These are phyloP conservation scores for Scheffersomyces coipomensis DNA, from an alignment of 805 yeast genomes.

Conservation along the genomic window DNA sequence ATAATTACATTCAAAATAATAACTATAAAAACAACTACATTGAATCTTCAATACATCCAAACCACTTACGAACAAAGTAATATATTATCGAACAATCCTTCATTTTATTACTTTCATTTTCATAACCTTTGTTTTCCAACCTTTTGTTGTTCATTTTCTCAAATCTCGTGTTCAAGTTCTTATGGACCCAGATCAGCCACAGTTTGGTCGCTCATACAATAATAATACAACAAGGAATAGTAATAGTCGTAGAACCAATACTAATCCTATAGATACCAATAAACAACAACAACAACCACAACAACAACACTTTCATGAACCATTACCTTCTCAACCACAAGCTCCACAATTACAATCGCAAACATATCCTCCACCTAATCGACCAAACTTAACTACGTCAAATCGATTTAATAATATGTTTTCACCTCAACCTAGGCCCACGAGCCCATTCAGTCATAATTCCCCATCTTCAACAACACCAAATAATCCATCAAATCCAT, in stretches of 20 bases:
- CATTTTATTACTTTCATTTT: no score
- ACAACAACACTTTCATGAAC: not conserved
- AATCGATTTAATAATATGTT: slow-evolving; percentile 2
- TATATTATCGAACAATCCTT: no score
- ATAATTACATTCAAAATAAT: no score
- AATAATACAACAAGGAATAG: not conserved
- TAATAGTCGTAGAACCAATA: not conserved
- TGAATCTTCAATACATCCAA: no score
- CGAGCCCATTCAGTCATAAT: not conserved
- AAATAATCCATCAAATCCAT: no score
- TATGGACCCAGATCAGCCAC: slow-evolving; percentile 1
- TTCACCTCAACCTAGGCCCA: slow-evolving; percentile 3
- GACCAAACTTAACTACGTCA: not conserved
- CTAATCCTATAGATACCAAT: not conserved
- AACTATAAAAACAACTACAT: no score
- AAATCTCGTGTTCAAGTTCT: no score
- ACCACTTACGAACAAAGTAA: no score
- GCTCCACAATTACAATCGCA: not conserved
- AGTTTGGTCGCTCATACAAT: not conserved
- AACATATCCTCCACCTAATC: not conserved
- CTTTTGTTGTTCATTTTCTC: no score
- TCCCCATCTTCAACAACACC: slow-evolving; percentile 3
- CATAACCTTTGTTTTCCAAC: no score
- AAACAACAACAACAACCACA: not conserved
- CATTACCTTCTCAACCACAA: no score